These are phyloP conservation scores for Carex parvula DNA, from an alignment of 176 grass and related monocot genomes.

Conservation along the genomic window DNA sequence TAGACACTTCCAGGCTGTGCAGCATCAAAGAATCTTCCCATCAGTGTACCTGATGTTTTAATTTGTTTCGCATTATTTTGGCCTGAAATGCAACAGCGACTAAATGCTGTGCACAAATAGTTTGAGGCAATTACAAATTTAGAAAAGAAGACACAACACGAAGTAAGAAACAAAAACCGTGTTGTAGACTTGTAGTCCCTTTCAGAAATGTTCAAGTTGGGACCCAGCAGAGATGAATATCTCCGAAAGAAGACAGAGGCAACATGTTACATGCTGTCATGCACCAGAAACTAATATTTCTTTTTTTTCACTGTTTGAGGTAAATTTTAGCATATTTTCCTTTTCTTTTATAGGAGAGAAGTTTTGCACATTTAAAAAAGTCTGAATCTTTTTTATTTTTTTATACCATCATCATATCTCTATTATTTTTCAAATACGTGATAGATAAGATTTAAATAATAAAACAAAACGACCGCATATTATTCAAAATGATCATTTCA, in stretches of 20 bases:
- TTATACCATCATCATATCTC: too few species aligned
- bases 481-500: too few species aligned
- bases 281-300: background rate
- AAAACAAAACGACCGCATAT: too few species aligned
- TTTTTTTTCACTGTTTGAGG: too few species aligned
- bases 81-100: background rate
- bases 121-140: background rate
- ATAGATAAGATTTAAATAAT: too few species aligned
- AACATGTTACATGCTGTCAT: background rate
- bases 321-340: background rate
- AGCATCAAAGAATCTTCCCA: slow-evolving; percentile 7
- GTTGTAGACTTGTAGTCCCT: background rate
- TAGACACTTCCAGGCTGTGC: background rate
- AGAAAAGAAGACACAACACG: background rate
- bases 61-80: background rate
- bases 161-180: background rate
- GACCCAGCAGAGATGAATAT: slow-evolving; percentile 2
- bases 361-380: too few species aligned
- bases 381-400: too few species aligned
- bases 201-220: background rate
- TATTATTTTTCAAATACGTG: too few species aligned
- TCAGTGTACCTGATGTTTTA: background rate
- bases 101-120: background rate
- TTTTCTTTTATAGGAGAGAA: background rate
- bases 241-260: background rate